Evolutionary conservation across 2,329 filamentous ascomycete species (phyloP), one percentile per base, ranked within the genome.

Genomic region (Beauveria pseudobassiana): DNA sequence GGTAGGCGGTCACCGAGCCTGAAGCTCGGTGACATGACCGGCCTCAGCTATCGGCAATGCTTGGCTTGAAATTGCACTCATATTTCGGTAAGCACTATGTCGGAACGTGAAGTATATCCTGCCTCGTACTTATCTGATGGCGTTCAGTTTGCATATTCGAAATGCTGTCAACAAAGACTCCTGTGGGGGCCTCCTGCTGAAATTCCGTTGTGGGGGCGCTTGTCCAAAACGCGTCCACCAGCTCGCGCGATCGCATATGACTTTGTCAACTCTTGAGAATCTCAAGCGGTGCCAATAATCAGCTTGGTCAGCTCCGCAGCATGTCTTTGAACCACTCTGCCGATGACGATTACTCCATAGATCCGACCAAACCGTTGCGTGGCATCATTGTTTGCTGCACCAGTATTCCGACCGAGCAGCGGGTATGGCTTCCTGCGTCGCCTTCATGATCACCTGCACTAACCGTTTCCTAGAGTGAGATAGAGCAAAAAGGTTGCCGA

Each of bases 341-440:
- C 28, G 56, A 63, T 28, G 69, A 70, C 49, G 69, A 69, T 14
- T 64, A 69, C 57, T 67, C 69, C 18, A 71, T 82, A 75, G 85
- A 87, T 74, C 78, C 82, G 63, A 80, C 87, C 54, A 79, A 80
- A 65, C 88, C 89, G 58, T 83, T 93, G 67, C 79, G 79, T 65
- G 88, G 89, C 67, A 83, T 91, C 59, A 84, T 95, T 64, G 81
- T 96, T 67, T 96, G 92, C 80, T 96, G 91, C 76, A 96, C 92
- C 56, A 92, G 89, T 68, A 88, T 96, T 66, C 81, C 87, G 60
- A 85, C 89, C 62, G 91, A 96, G 70, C 82, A 88, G 70, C 85
- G 91, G 74, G 91, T 93, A 79, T 68, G 82, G 38, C 24, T 56
- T 30, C 18, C 34, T 28, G 61, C 59, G 49, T 59, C 26, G 14